These are phyloP conservation scores for Phyllosticta citribraziliensis DNA, from an alignment of 2,329 filamentous ascomycete species.

Conservation along the genomic window DNA sequence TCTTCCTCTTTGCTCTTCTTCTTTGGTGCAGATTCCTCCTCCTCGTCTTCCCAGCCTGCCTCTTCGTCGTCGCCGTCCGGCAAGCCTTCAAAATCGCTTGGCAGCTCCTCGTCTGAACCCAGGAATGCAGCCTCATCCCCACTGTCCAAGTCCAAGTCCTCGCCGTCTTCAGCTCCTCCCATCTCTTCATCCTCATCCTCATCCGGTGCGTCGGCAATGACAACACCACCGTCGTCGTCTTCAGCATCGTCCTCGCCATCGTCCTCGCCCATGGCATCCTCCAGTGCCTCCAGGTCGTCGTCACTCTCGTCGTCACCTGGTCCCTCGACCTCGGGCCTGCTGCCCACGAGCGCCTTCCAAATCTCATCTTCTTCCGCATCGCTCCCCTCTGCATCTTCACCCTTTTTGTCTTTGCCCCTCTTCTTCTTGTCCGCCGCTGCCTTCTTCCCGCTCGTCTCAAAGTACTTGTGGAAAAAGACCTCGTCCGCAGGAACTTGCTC, in stretches of 20 bases:
- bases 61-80: constrained; percentile 29
- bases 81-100: constrained; percentile 37
- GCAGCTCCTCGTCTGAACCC: constrained; percentile 46
- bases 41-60: constrained; percentile 36
- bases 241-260: constrained; percentile 38
- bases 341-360: constrained; percentile 82
- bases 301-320: constrained; percentile 45
- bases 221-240: constrained; percentile 37
- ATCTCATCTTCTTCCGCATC: constrained; percentile 72
- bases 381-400: constrained; percentile 38
- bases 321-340: constrained; percentile 65
- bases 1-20: constrained; percentile 30
- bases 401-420: constrained; percentile 38
- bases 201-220: constrained; percentile 28
- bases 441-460: constrained; percentile 54
- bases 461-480: constrained; percentile 98
- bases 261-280: constrained; percentile 37
- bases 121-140: constrained; percentile 47
- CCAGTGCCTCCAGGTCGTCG: constrained; percentile 46
- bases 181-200: constrained; percentile 36
- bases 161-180: constrained; percentile 28
- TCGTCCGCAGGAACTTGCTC: constrained; percentile 84
- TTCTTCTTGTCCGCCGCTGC: constrained; percentile 48
- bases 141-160: constrained; percentile 33
- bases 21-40: constrained; percentile 21